phyloP scores from a whole-genome alignment of 2,329 filamentous ascomycete species.

The Nectriaceae sp. region DNA sequence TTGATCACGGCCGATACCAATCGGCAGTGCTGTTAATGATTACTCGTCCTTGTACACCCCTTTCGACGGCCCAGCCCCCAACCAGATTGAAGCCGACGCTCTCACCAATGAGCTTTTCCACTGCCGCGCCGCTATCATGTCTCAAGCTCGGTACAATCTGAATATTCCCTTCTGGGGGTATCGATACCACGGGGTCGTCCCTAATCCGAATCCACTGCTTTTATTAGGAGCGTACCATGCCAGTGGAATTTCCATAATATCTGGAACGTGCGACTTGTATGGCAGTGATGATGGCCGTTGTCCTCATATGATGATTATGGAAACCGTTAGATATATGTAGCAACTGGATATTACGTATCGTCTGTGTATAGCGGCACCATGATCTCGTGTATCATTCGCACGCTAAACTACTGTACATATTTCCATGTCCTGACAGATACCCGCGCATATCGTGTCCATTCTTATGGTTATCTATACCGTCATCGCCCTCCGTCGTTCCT shows the following conservation, averaged over 20 bases:
- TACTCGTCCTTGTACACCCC: constrained; percentile 5
- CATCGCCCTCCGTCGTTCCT: constrained; percentile 14
- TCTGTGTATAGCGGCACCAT: too few species aligned
- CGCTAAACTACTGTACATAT: constrained; percentile 37
- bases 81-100: constrained; percentile 1
- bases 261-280: constrained; percentile 3
- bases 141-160: neutral
- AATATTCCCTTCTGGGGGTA: constrained; percentile 7
- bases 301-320: too few species aligned
- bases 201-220: constrained; percentile 4
- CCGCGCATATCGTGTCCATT: constrained; percentile 18
- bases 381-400: too few species aligned
- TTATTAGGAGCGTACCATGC: constrained; percentile 7
- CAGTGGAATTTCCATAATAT: constrained; percentile 4
- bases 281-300: too few species aligned
- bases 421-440: constrained; percentile 38
- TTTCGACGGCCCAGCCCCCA: constrained; percentile 4
- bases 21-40: constrained; percentile 4
- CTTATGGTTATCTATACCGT: constrained; percentile 4
- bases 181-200: constrained; percentile 5
- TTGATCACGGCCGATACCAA: neutral
- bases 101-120: constrained; percentile 4
- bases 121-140: constrained; percentile 5
- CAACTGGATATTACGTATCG: too few species aligned
- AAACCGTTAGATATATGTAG: too few species aligned